Base-by-base conservation (phyloP, 768 basidiomycete species). In the Leccinum longicurvipes region DNA sequence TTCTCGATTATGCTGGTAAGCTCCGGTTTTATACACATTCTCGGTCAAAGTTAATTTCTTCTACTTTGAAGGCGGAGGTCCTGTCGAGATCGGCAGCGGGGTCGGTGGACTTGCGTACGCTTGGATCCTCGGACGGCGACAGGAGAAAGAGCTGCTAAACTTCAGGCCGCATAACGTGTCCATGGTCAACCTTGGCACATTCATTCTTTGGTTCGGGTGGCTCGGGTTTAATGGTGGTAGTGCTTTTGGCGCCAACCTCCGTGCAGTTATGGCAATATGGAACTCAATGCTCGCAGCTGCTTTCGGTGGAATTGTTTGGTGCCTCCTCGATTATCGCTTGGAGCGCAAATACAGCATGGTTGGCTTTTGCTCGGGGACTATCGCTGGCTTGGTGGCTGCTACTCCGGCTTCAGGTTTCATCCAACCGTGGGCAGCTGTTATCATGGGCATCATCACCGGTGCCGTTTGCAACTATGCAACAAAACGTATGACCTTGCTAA, bases 221-320 rank as follows among this genome's bases (percentile, higher is more conserved):
- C 73, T 87, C 54, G 90, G 88, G n/a, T 93, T 93, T 79, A 95
- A 94, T 73, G 93, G 89, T 47, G 93, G 93, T 24, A 89, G 87
- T 54, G 89, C 91, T 3, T 90, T 91, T 62, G 89, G 89, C 27
- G 91, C 91, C 32, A 94, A 94, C 73, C 77, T 95, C 39, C 86
- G 93, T 49, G 92, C 91, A 3, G 78, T 93, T 55, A 82, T 87
- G 68, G 91, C 92, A 17, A 81, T 88, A 53, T 89, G 92, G 84
- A 94, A 94, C 72, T 88, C 91, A 39, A 93, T 93, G 87, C 74
- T 93, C 14, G 83, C 86, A 19, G 88, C 90, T 34, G 87, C 91
- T 3, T 84, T 89, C 58, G 91, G 84, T 29, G 93, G 89, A 19
- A 78, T 91, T 58, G 83, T 87, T 32, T 94, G 93, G 91, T 90